A percentile compares a stretch with the other conserved stretches of the same genome.
Conservation (phyloP, 2,329 filamentous ascomycete species). For the Neofusicoccum ribis region DNA sequence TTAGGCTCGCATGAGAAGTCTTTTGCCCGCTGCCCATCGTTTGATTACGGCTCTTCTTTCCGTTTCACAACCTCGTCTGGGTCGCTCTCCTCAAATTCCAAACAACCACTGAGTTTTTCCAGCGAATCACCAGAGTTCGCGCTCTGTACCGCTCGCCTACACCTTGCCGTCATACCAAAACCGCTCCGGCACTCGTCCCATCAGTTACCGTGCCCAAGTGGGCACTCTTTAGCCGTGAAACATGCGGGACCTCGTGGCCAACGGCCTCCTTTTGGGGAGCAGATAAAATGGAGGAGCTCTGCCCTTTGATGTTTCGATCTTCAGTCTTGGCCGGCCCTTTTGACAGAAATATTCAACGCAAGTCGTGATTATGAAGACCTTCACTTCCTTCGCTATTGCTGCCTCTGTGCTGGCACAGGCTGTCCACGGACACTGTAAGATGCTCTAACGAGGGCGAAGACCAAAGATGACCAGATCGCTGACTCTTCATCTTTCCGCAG, state of each 20-base stretch:
- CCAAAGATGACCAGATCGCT: not conserved
- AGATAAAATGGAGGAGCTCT: not conserved
- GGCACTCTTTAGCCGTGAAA: constrained; percentile 10
- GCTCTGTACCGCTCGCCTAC: not conserved
- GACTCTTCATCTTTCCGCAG: constrained; percentile 24
- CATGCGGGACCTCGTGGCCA: not conserved
- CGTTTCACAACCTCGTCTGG: not conserved
- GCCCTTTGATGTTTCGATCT: not conserved
- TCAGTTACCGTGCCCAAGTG: not conserved
- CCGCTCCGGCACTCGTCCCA: not conserved
- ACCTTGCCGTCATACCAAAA: not conserved
- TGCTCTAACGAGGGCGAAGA: not conserved
- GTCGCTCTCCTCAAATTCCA: not conserved
- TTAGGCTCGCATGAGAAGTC: not conserved
- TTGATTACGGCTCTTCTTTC: constrained; percentile 15
- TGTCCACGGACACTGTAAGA: constrained; percentile 38
- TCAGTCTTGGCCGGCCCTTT: constrained; percentile 10
- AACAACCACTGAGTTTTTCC: not conserved
- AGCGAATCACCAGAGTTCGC: not conserved
- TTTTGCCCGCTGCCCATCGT: not conserved
- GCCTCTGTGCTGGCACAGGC: constrained; percentile 34
- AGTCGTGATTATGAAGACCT: constrained; percentile 33
- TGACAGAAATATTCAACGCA: not conserved
- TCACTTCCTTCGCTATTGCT: constrained; percentile 33
- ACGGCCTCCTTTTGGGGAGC: not conserved